A percentile compares a stretch with the other conserved stretches of the same genome.
Conservation (phyloP, 345 rosid species). For the Balakata baccata region DNA sequence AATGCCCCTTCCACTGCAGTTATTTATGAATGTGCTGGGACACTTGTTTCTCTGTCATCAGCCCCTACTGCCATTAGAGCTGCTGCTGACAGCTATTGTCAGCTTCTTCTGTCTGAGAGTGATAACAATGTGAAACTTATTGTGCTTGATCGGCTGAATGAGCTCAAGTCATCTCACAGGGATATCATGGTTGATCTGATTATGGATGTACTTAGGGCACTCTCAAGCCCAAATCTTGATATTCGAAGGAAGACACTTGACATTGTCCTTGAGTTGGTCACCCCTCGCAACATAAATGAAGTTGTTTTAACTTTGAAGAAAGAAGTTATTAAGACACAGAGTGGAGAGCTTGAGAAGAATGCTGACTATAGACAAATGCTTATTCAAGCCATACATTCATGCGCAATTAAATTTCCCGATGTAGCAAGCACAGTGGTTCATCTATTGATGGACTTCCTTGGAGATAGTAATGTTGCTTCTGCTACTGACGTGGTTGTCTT, state of each 20-base stretch:
- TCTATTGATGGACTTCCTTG: conserved; percentile 86
- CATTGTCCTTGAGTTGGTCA: conserved; percentile 76
- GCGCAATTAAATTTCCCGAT: conserved; percentile 88
- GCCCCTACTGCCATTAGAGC: conserved; percentile 85
- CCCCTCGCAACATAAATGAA: conserved; percentile 71
- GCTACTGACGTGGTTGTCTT: conserved; percentile 74
- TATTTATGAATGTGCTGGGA: conserved; percentile 67
- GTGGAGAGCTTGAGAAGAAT: conserved; percentile 85
- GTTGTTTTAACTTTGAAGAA: conserved; percentile 77
- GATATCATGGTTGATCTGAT: conserved; percentile 82
- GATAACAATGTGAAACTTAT: conserved; percentile 90
- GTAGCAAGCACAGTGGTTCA: conserved; percentile 95
- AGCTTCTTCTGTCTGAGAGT: conserved; percentile 80
- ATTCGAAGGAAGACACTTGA: conserved; percentile 81
- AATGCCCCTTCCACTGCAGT: conserved; percentile 73
- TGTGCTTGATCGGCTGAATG: conserved; percentile 75
- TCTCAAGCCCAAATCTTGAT: conserved; percentile 80
- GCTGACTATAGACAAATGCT: conserved; percentile 93
- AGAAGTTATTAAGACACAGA: conserved; percentile 89
- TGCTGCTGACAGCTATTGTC: conserved; percentile 81
- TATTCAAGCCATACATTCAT: conserved; percentile 84
- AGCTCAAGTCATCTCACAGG: conserved; percentile 63
- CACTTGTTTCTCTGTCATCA: conserved; percentile 83
- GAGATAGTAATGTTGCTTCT: conserved; percentile 84
- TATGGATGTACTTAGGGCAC: conserved; percentile 93